phyloP scores from a whole-genome alignment of 805 yeast species.

The Nakazawaea ernobii region DNA sequence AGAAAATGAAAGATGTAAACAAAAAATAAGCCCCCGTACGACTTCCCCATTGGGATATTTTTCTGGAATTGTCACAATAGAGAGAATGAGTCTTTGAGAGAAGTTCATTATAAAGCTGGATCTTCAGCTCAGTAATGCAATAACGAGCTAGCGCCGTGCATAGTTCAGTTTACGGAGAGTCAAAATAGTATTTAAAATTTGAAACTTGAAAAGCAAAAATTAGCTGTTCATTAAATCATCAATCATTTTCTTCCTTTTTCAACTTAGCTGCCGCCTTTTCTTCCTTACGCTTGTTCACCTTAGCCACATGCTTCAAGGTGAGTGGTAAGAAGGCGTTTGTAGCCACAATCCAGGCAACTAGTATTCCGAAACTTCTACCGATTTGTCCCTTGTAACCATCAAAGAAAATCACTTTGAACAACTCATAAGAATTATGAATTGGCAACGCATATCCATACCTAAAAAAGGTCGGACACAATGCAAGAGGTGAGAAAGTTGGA shows the following conservation, averaged over 20 bases:
- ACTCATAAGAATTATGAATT: conserved; percentile 57
- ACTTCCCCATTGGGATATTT: no score
- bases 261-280: background rate
- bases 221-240: no score
- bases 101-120: no score
- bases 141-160: no score
- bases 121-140: no score
- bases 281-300: conserved; percentile 1
- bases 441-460: conserved; percentile 68
- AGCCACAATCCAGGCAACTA: conserved; percentile 55
- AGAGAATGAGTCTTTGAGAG: no score
- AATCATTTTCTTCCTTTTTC: background rate
- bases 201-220: no score
- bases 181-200: no score
- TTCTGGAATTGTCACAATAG: no score
- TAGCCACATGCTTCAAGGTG: conserved; percentile 4
- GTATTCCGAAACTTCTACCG: conserved; percentile 56
- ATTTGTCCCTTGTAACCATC: conserved; percentile 49
- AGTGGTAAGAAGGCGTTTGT: conserved; percentile 39
- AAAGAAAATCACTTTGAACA: conserved; percentile 53
- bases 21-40: no score
- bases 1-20: no score
- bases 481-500: conserved; percentile 64
- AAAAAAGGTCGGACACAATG: conserved; percentile 47
- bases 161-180: no score